Evolutionary conservation across 2,329 filamentous ascomycete genomes (phyloP).

Genomic region (Ceratocystis colombiana): DNA sequence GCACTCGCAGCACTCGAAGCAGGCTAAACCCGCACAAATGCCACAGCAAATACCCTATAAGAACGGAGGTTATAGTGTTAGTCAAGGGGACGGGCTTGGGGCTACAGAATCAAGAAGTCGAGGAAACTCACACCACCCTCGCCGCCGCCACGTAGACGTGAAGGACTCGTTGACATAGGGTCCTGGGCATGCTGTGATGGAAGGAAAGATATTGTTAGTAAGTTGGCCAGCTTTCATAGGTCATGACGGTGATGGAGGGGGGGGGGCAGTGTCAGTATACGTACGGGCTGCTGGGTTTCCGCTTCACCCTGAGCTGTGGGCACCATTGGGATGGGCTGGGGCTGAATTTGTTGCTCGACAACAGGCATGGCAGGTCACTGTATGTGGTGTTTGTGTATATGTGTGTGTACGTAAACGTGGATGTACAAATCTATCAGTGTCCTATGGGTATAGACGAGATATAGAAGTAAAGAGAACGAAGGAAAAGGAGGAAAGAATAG

Average conservation of each 20-base stretch:
- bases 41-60: constrained; percentile 35
- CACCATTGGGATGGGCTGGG: constrained; percentile 17
- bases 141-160: constrained; percentile 18
- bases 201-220: neutral
- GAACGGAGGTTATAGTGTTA: neutral
- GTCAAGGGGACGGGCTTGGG: neutral
- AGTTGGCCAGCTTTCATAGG: neutral
- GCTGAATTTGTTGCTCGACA: constrained; percentile 17
- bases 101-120: neutral
- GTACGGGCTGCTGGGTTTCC: constrained; percentile 21
- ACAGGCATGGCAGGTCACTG: constrained; percentile 12
- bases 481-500: neutral
- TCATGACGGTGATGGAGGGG: neutral
- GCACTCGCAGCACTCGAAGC: constrained; percentile 32
- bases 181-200: constrained; percentile 4
- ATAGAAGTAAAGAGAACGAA: neutral
- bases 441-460: no score
- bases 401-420: neutral
- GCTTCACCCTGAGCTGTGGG: constrained; percentile 8
- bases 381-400: neutral
- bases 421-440: no score
- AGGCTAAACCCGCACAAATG: constrained; percentile 35
- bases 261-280: neutral
- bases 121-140: constrained; percentile 19
- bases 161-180: constrained; percentile 12